Conservation (phyloP, 2,329 filamentous ascomycete genomes). For the Nemania diffusa region DNA sequence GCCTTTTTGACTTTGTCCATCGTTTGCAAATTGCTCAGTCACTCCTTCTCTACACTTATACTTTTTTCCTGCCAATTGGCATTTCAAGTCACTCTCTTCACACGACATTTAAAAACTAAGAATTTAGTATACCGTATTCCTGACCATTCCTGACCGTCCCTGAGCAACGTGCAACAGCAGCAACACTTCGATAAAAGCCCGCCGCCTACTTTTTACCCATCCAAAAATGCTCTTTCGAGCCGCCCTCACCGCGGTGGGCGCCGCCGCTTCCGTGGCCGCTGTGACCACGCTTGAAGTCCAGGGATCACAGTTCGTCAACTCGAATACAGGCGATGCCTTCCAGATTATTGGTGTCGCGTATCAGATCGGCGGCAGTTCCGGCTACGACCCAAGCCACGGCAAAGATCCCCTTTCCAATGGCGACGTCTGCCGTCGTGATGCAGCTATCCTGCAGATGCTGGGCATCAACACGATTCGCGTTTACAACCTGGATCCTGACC, state of each 20-base stretch:
- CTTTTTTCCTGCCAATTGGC: slow-evolving; percentile 17
- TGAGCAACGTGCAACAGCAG: slow-evolving; percentile 6
- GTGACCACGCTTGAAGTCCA: slow-evolving; percentile 67
- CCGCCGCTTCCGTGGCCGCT: slow-evolving; percentile 64
- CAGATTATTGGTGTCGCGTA: slow-evolving; percentile 76
- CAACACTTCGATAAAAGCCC: background rate
- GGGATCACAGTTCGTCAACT: slow-evolving; percentile 69
- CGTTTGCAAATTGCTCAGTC: slow-evolving; percentile 25
- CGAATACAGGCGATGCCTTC: slow-evolving; percentile 67
- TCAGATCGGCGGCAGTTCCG: slow-evolving; percentile 73
- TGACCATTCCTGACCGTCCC: slow-evolving; percentile 6
- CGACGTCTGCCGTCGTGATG: slow-evolving; percentile 70
- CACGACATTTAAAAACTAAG: slow-evolving; percentile 8
- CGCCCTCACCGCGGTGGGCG: slow-evolving; percentile 63
- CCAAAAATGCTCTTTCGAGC: slow-evolving; percentile 52
- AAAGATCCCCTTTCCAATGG: slow-evolving; percentile 70
- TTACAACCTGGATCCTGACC: slow-evolving; percentile 73
- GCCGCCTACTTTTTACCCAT: background rate
- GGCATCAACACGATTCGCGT: slow-evolving; percentile 75
- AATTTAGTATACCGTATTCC: slow-evolving; percentile 22
- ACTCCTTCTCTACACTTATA: slow-evolving; percentile 11
- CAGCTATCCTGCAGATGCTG: slow-evolving; percentile 71
- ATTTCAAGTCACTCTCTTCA: slow-evolving; percentile 34
- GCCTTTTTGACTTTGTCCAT: slow-evolving; percentile 19
- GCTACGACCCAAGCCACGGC: slow-evolving; percentile 64